A percentile compares a stretch with the other conserved stretches of the same genome.
Evolutionary conservation across 495 filamentous ascomycete genomes (phyloP).

Genomic region (Aspergillus steynii): DNA sequence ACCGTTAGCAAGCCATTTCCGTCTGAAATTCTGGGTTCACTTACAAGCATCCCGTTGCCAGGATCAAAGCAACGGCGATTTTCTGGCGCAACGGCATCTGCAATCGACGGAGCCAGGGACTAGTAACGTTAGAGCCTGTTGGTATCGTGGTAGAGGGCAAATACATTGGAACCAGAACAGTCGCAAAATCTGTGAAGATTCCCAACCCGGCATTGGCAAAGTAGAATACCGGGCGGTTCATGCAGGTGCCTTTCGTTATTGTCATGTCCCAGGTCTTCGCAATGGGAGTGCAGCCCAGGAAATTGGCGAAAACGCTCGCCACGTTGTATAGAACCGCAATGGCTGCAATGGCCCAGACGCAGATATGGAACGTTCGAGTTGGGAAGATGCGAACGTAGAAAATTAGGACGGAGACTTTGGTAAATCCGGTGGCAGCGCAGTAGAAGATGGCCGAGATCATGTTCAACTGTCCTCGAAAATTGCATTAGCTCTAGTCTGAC

Average conservation of each 20-base stretch:
- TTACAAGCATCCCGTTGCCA: constrained; percentile 35
- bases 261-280: constrained; percentile 32
- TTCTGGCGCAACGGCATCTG: constrained; percentile 37
- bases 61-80: constrained; percentile 26
- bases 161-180: constrained; percentile 39
- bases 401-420: constrained; percentile 46
- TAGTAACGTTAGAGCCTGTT: constrained; percentile 2
- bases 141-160: not conserved
- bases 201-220: constrained; percentile 39
- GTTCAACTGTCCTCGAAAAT: constrained; percentile 22
- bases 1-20: no score
- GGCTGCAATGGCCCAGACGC: constrained; percentile 32
- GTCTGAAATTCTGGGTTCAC: constrained; percentile 5
- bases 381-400: constrained; percentile 53
- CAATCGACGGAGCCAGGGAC: constrained; percentile 34
- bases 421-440: constrained; percentile 37
- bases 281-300: constrained; percentile 33
- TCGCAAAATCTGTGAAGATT: constrained; percentile 39
- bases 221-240: constrained; percentile 33
- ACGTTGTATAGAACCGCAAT: constrained; percentile 37
- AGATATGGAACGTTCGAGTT: constrained; percentile 32
- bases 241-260: constrained; percentile 27
- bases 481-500: no score
- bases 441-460: constrained; percentile 35
- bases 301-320: constrained; percentile 35